Evolutionary conservation across 345 rosid species (phyloP).

Genomic region (Populus davidiana): DNA sequence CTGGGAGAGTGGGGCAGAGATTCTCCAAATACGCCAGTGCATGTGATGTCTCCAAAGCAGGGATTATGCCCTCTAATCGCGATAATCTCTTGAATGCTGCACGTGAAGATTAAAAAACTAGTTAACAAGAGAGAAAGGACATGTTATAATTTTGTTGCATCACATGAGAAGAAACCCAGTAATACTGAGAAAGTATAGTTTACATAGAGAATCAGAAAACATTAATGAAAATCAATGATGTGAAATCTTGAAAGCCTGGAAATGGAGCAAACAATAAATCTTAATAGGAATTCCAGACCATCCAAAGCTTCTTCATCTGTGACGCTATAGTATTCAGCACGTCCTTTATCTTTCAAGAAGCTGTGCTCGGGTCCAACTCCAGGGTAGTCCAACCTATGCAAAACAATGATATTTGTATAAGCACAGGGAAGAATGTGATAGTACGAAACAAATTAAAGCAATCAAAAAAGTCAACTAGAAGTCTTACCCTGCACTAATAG

Average conservation of each 20-base stretch:
- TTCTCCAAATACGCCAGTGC: conserved; percentile 77
- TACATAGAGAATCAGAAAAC: not conserved
- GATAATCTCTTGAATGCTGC: conserved; percentile 88
- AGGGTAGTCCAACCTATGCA: conserved; percentile 84
- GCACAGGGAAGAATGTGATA: not conserved
- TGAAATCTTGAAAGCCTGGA: not conserved
- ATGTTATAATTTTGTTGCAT: not conserved
- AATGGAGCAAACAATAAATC: not conserved
- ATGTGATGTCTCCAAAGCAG: conserved; percentile 92
- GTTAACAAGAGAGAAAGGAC: not conserved
- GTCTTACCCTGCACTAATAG: conserved; percentile 88
- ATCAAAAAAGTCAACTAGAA: not conserved
- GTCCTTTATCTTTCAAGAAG: conserved; percentile 77
- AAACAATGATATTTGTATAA: not conserved
- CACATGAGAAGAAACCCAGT: not conserved
- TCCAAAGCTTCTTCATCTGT: conserved; percentile 90
- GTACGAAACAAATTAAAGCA: not conserved
- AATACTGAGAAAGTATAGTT: not conserved
- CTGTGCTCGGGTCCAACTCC: conserved; percentile 99
- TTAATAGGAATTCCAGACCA: conserved; percentile 39
- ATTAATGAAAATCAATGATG: not conserved
- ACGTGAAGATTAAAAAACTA: not conserved
- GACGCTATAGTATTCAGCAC: conserved; percentile 75
- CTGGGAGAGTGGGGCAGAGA: conserved; percentile 68
- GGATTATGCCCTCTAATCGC: conserved; percentile 78